phyloP scores from a whole-genome alignment of 2,329 filamentous ascomycete genomes.

The Hypoxylon sp. region DNA sequence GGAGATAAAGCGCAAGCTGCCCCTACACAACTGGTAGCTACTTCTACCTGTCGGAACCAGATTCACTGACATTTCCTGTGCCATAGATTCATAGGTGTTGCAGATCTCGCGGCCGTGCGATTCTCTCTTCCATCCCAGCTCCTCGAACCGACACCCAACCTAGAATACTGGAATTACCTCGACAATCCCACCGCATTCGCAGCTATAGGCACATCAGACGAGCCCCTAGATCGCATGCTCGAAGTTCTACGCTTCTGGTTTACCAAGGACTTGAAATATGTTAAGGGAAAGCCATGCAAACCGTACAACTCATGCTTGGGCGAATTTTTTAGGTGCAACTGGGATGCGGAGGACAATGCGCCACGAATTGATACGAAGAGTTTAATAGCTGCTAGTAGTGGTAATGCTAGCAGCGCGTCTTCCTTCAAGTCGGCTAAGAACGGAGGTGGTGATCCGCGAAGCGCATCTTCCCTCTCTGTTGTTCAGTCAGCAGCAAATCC shows the following conservation, averaged over 20 bases:
- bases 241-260: conserved; percentile 98
- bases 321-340: conserved; percentile 98
- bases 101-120: conserved; percentile 93
- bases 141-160: conserved; percentile 93
- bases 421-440: conserved; percentile 61
- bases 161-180: conserved; percentile 99
- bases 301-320: conserved; percentile 97
- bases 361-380: conserved; percentile 71
- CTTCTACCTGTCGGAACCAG: neutral
- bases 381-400: conserved; percentile 51
- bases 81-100: conserved; percentile 89
- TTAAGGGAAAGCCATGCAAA: conserved; percentile 98
- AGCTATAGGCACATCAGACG: conserved; percentile 87
- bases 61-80: conserved; percentile 48
- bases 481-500: conserved; percentile 61
- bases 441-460: conserved; percentile 54
- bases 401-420: conserved; percentile 59
- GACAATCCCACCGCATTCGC: conserved; percentile 93
- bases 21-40: neutral
- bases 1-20: conserved; percentile 11
- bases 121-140: conserved; percentile 97
- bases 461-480: conserved; percentile 65
- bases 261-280: conserved; percentile 98
- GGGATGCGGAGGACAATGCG: conserved; percentile 87
- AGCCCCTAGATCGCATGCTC: conserved; percentile 92